Evolutionary conservation across 768 basidiomycete genomes (phyloP).

Genomic region (Mycena capillaripes): DNA sequence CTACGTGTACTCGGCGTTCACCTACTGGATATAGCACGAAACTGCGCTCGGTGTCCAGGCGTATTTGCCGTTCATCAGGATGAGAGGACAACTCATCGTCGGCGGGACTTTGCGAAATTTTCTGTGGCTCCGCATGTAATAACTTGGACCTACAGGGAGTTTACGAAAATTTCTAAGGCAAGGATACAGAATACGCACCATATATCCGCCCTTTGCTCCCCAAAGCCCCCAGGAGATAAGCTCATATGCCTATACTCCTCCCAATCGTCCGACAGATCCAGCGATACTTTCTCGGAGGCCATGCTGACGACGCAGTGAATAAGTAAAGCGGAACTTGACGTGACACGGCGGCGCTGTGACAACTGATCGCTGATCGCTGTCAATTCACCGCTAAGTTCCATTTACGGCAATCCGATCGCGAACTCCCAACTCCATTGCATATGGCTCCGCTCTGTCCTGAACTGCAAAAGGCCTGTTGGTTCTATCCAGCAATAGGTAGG

Average conservation of each 20-base stretch:
- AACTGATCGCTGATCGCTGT: background rate
- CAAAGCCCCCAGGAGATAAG: slow-evolving; percentile 75
- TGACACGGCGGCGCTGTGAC: too few species aligned
- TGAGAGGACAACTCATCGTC: slow-evolving; percentile 53
- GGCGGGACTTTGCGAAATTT: slow-evolving; percentile 11
- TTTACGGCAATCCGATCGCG: background rate
- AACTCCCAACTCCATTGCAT: too few species aligned
- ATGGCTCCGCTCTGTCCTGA: background rate
- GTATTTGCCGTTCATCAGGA: slow-evolving; percentile 88
- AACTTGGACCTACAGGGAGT: slow-evolving; percentile 39
- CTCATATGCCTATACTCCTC: slow-evolving; percentile 59
- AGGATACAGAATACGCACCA: slow-evolving; percentile 60
- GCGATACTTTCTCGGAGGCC: slow-evolving; percentile 24
- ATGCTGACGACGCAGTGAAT: background rate
- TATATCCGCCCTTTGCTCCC: slow-evolving; percentile 63
- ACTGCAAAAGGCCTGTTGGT: slow-evolving; percentile 11
- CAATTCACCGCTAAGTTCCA: background rate
- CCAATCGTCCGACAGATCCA: slow-evolving; percentile 53
- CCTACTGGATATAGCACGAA: slow-evolving; percentile 95
- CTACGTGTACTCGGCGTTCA: slow-evolving; percentile 51
- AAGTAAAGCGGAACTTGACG: too few species aligned
- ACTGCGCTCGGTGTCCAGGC: slow-evolving; percentile 91
- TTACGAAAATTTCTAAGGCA: slow-evolving; percentile 37
- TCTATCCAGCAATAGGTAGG: slow-evolving; percentile 21
- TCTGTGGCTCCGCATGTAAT: slow-evolving; percentile 44